Evolutionary conservation across 768 basidiomycete species (phyloP), one percentile per base, ranked within the genome.

Genomic region (Suillus occidentalis): DNA sequence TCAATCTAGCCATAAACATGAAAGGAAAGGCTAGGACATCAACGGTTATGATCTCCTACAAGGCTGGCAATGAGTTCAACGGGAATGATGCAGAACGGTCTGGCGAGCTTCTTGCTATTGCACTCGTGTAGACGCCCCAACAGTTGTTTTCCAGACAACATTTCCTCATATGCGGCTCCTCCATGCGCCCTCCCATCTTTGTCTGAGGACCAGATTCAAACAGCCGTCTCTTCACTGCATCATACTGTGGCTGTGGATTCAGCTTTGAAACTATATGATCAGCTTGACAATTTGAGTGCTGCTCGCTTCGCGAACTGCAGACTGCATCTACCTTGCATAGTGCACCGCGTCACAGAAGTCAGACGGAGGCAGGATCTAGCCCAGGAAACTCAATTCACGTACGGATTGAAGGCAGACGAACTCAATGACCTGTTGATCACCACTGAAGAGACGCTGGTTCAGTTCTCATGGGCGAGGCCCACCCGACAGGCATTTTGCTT

Each of bases 101-200:
- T 8, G 53, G 31, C 31, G 18, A 34, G 18, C 6, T 34, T 55
- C 53, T 55, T 20, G 53, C 31, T 0, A 55, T 34, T 20, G 52
- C 52, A 53, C 52, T 53, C 31, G 18, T 9, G 18, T 53, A 31
- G 52, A 53, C 52, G 9, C 52, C 31, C 18, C 55, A 37, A 63
- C 6, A 63, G 62, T 12, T 63, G 62, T 34, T 45, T 63, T 18
- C 62, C 62, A 3, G 55, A 40, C 36, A 10, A 43, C 39, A 60
- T 63, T n/a, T 16, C 39, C 6, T 42, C 36, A 43, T 53, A 63
- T 10, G 16, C 28, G 34, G 25, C 55, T n/a, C 43, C 61, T 6
- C 20, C 53, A 56, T 56, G 18, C 12, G 6, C 31, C 3, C 34
- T 20, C 4, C 53, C 53, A 3, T 36, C 20, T 4, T n/a, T 36